Evolutionary conservation across 495 filamentous ascomycete species (phyloP).

Genomic region (Chaetomidium leptoderma): DNA sequence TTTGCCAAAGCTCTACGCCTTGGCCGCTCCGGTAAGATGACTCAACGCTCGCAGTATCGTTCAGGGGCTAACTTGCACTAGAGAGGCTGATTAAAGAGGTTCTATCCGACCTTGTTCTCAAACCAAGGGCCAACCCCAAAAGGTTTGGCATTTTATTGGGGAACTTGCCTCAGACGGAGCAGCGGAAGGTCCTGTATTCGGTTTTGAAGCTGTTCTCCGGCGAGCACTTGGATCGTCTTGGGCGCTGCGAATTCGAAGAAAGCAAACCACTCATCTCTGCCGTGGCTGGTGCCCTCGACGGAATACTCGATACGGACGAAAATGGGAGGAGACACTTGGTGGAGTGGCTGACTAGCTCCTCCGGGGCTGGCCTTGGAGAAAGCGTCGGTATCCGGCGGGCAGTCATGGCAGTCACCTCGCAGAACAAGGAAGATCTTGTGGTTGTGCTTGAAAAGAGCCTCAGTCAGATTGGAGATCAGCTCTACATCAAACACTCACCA

Average conservation of each 20-base stretch:
- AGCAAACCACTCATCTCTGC: conserved; percentile 42
- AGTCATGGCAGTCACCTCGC: conserved; percentile 56
- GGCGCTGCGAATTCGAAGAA: conserved; percentile 28
- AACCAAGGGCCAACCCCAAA: conserved; percentile 26
- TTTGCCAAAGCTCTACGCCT: conserved; percentile 63
- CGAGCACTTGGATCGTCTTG: conserved; percentile 43
- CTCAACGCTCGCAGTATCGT: neutral
- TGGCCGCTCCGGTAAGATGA: conserved; percentile 63
- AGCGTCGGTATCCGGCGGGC: conserved; percentile 60
- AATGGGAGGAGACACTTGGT: conserved; percentile 50
- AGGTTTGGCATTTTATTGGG: conserved; percentile 44
- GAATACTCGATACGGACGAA: conserved; percentile 36
- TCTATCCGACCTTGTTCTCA: conserved; percentile 44
- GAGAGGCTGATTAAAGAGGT: conserved; percentile 54
- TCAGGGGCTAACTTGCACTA: conserved; percentile 29
- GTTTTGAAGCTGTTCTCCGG: conserved; percentile 58
- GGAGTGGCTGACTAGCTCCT: conserved; percentile 64
- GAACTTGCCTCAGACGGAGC: conserved; percentile 51
- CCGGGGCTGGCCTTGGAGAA: conserved; percentile 61
- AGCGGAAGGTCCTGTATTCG: conserved; percentile 54
- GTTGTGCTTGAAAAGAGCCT: conserved; percentile 62
- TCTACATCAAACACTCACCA: conserved; percentile 81
- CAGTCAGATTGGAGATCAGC: conserved; percentile 71
- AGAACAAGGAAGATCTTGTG: conserved; percentile 51
- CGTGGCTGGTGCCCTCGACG: conserved; percentile 43